Evolutionary conservation across 257 asterid genomes (phyloP), one percentile per base, ranked within the genome.

Genomic region (Capsicum chinense): DNA sequence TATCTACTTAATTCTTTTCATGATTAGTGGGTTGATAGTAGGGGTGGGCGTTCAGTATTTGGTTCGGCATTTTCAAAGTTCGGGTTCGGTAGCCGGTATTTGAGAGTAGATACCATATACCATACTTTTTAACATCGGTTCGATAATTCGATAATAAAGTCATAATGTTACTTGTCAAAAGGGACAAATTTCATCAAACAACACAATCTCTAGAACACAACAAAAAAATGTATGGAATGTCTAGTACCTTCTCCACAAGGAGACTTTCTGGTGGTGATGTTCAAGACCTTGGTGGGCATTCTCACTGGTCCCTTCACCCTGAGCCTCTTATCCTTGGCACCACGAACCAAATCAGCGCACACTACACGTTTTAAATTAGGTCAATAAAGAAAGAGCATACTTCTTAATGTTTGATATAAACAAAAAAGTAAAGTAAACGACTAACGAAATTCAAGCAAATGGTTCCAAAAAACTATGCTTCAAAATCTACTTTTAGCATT

Each of bases 271-370:
- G 87, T 85, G 15, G 87, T 85, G 35, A 85, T 85, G 83, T 68
- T 79, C 50, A 85, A 85, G 79, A 85, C 87, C 85, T 85, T 85
- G 6, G 85, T 85, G 21, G 87, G 85, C 84, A 81, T 85, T 74
- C 87, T 85, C 87, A 85, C 84, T 9, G 82, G 81, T 70, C 85
- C 85, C 71, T 70, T 83, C 57, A 83, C 85, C 80, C 69, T 56
- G 69, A 83, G 81, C 71, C 59, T 70, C 70, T 83, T 83, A 17
- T 83, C 85, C 60, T 83, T 83, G 79, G 85, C 80, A 56, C 85
- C 85, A 70, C 85, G 81, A 35, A 70, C 81, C 80, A 83, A 83
- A 83, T 83, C 85, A 70, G 81, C 81, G 9, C 85, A 83, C 48
- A 83, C 85, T 83, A 14, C 1, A 76, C 26, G 63, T 50, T 50